Conservation (phyloP, 2,329 filamentous ascomycete genomes). For the Didymella exigua region DNA sequence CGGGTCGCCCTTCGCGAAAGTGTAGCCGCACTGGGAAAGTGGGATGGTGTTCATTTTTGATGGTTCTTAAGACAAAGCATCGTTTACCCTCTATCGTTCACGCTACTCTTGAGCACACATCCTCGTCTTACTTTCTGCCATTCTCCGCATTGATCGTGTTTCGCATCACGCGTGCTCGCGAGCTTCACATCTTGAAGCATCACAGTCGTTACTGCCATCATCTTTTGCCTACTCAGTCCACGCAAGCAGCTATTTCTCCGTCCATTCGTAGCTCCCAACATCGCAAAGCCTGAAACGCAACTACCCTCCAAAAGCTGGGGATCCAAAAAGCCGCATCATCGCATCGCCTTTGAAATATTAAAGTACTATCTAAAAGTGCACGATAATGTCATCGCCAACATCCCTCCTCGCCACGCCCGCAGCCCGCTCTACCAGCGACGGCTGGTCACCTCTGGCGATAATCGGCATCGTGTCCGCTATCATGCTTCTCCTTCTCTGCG, state of each 20-base stretch:
- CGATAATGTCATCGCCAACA: neutral
- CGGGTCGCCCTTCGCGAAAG: constrained; percentile 6
- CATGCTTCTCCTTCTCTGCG: constrained; percentile 22
- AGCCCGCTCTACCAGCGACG: constrained; percentile 16
- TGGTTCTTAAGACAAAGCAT: constrained; percentile 1
- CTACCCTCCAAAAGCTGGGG: neutral
- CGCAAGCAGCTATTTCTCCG: neutral
- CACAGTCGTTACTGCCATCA: constrained; percentile 10
- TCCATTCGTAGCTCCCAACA: neutral
- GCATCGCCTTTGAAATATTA: neutral
- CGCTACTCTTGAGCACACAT: constrained; percentile 2
- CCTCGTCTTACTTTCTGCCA: neutral
- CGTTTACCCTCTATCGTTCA: constrained; percentile 12
- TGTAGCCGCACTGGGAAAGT: constrained; percentile 10
- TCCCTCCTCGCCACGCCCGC: constrained; percentile 21
- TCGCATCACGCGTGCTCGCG: neutral
- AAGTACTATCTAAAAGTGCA: neutral
- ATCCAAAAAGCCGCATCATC: neutral
- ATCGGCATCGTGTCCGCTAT: constrained; percentile 33
- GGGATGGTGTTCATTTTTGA: neutral
- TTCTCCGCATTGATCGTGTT: neutral
- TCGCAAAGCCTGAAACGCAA: neutral
- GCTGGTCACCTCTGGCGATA: constrained; percentile 27
- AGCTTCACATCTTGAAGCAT: neutral
- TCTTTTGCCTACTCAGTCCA: too few species aligned